These are phyloP conservation scores for Cladophialophora exuberans DNA, from an alignment of 2,329 filamentous ascomycete species.

Conservation along the genomic window DNA sequence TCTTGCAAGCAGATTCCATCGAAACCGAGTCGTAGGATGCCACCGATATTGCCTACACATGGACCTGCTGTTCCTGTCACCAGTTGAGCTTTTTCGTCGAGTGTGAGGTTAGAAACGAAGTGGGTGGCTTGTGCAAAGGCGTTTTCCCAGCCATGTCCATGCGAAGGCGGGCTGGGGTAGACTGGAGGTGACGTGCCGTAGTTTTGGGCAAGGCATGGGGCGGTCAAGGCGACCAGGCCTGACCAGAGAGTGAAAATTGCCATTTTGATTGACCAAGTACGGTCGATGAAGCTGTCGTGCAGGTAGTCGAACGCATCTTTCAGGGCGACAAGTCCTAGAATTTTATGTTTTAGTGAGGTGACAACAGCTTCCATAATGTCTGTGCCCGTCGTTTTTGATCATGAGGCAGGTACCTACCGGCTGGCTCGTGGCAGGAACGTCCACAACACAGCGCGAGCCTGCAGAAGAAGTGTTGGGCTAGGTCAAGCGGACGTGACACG, in stretches of 20 bases:
- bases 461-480: background rate
- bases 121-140: conserved; percentile 43
- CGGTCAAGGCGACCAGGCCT: conserved; percentile 9
- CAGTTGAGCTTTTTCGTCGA: conserved; percentile 48
- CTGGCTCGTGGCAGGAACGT: no score
- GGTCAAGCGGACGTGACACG: background rate
- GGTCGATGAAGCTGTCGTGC: background rate
- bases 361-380: conserved; percentile 2
- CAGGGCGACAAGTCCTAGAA: background rate
- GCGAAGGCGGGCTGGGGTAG: conserved; percentile 28
- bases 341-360: conserved; percentile 1
- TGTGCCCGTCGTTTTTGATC: background rate
- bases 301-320: background rate
- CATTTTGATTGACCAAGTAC: conserved; percentile 9
- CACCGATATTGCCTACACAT: conserved; percentile 40
- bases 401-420: no score
- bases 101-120: conserved; percentile 45
- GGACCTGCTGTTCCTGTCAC: conserved; percentile 39
- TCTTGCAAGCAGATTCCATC: conserved; percentile 38
- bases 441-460: no score
- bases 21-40: conserved; percentile 39
- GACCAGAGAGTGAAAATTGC: conserved; percentile 7
- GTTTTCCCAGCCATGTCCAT: conserved; percentile 41
- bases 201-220: conserved; percentile 17
- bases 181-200: conserved; percentile 24